Percentiles rank a stretch among this genome's conserved stretches.
These are phyloP conservation scores for Coelastrella sp. DNA, from an alignment of 139 green algal species.

Conservation along the genomic window DNA sequence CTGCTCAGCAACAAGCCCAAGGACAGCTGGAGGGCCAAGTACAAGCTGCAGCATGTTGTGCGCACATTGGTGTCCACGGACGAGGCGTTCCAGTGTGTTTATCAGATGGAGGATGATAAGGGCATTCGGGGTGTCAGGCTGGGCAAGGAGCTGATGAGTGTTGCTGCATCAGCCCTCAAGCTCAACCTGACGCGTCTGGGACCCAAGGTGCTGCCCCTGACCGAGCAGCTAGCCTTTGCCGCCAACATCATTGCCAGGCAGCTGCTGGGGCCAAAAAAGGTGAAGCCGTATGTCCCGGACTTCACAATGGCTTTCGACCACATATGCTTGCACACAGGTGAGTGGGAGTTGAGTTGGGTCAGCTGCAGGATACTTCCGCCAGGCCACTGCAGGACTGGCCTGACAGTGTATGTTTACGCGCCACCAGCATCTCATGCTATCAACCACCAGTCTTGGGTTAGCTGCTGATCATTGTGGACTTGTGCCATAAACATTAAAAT, in stretches of 20 bases:
- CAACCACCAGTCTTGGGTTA: too few species aligned
- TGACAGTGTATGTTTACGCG: background rate
- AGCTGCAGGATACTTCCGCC: background rate
- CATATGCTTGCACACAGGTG: slow-evolving; percentile 78
- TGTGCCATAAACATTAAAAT: too few species aligned
- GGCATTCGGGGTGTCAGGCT: slow-evolving; percentile 67
- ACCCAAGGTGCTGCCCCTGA: slow-evolving; percentile 69
- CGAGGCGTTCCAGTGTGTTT: slow-evolving; percentile 59
- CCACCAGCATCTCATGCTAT: too few species aligned
- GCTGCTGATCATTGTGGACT: too few species aligned
- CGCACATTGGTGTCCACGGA: slow-evolving; percentile 54
- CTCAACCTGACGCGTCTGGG: slow-evolving; percentile 73
- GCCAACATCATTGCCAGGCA: slow-evolving; percentile 61
- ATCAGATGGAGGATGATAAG: slow-evolving; percentile 53
- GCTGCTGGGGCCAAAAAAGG: slow-evolving; percentile 46
- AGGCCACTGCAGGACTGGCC: background rate
- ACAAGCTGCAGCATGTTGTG: slow-evolving; percentile 61
- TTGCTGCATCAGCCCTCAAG: slow-evolving; percentile 75
- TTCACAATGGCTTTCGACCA: slow-evolving; percentile 77
- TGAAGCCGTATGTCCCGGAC: slow-evolving; percentile 71
- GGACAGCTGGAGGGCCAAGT: slow-evolving; percentile 74
- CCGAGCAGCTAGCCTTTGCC: slow-evolving; percentile 71
- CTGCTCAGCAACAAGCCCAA: slow-evolving; percentile 90
- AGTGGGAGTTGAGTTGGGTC: background rate
- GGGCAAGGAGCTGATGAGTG: slow-evolving; percentile 72